Evolutionary conservation across 331 rosid species (phyloP).

Genomic region (Quercus phellos): DNA sequence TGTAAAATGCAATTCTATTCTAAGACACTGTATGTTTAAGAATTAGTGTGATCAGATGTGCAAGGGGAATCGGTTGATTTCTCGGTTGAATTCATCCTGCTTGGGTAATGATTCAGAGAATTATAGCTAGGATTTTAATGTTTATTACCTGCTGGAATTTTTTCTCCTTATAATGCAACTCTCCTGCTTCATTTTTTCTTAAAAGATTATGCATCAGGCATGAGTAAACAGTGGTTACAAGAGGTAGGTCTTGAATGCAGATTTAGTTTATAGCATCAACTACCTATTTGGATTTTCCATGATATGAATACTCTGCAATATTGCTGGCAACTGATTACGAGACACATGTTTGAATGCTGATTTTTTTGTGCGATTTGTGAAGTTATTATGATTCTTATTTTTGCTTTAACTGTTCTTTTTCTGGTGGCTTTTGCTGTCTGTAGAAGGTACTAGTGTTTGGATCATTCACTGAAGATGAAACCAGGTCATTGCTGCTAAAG

Average conservation of each 20-base stretch:
- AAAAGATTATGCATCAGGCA: background rate
- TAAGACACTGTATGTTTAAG: background rate
- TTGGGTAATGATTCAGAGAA: background rate
- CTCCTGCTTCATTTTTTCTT: background rate
- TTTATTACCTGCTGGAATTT: background rate
- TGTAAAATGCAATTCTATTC: background rate
- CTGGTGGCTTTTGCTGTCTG: background rate
- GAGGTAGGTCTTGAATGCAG: background rate
- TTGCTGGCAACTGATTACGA: background rate
- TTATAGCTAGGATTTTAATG: background rate
- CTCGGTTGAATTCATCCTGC: background rate
- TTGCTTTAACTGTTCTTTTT: constrained; percentile 7
- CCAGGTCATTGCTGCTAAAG: constrained; percentile 45
- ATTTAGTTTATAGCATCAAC: background rate
- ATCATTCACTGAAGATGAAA: constrained; percentile 89
- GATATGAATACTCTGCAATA: background rate
- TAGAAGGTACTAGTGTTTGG: constrained; percentile 67
- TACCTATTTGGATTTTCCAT: background rate
- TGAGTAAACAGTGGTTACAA: background rate
- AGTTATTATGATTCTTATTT: background rate
- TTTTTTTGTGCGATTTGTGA: background rate
- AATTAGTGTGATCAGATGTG: background rate
- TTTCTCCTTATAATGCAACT: background rate
- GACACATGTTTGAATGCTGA: background rate
- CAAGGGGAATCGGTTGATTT: background rate